Evolutionary conservation across 169 alveolate species (phyloP), one percentile per base, ranked within the genome.

Genomic region (Miamiensis avidus): DNA sequence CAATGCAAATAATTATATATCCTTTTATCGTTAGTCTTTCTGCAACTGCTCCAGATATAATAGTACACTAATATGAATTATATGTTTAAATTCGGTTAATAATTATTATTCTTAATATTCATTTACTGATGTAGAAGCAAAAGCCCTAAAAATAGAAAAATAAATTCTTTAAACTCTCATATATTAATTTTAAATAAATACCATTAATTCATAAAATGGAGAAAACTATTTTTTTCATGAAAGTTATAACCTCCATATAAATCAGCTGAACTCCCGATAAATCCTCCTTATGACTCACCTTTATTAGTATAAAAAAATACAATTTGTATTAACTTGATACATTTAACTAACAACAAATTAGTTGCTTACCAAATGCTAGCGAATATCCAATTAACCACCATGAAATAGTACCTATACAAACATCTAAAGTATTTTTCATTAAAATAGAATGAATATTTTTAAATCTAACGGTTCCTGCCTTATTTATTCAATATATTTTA

Each of bases 71-170:
- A n/a, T n/a, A n/a, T n/a, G n/a, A n/a, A n/a, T n/a, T n/a, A n/a
- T n/a, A n/a, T n/a, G n/a, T n/a, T n/a, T n/a, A n/a, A n/a, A n/a
- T n/a, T n/a, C n/a, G n/a, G n/a, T n/a, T n/a, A n/a, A n/a, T n/a
- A n/a, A n/a, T n/a, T n/a, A n/a, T n/a, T n/a, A n/a, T n/a, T n/a
- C n/a, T n/a, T n/a, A n/a, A n/a, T n/a, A n/a, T n/a, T n/a, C n/a
- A n/a, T n/a, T n/a, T 6, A 89, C 89, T 28, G 89, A 11, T 75
- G 91, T 88, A 26, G 89, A 82, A 64, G 91, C 91, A 74, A 88
- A 83, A 1, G 91, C 88, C 34, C 31, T 75, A 30, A 82, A 31
- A 75, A 82, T 82, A 49, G 4, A 49, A 49, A 49, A 20, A 4
- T 20, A 49, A 4, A 11, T 4, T 4, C 69, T 49, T 20, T 49